Percentiles rank a stretch among this genome's conserved stretches.
phyloP scores from a whole-genome alignment of 176 grass and related monocot species.

The Dendrocalamus sinicus region DNA sequence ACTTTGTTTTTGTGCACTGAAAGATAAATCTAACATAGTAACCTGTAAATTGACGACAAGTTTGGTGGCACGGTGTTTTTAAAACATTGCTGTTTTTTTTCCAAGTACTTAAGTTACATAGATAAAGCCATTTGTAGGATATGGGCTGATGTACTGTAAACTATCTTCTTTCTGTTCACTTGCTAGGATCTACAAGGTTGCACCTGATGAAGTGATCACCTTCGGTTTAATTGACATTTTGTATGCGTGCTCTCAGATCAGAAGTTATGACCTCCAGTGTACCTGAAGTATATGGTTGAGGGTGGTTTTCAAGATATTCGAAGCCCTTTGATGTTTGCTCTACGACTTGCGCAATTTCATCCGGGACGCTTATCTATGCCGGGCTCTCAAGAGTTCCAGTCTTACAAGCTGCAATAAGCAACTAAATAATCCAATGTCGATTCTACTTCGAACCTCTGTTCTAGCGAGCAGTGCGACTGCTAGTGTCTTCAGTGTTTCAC shows the following conservation, averaged over 20 bases:
- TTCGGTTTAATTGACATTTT: not conserved
- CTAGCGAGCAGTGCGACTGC: too few species aligned
- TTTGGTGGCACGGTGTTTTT: not conserved
- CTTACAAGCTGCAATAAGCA: not conserved
- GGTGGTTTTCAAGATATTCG: not conserved
- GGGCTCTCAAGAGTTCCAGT: not conserved
- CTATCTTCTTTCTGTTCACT: not conserved
- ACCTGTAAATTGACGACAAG: not conserved
- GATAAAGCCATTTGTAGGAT: slow-evolving; percentile 5
- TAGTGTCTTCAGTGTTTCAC: not conserved
- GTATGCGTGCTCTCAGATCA: not conserved
- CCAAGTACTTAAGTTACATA: not conserved
- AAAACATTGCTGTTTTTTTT: not conserved
- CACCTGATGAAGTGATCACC: not conserved
- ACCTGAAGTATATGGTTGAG: not conserved
- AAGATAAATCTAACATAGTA: not conserved
- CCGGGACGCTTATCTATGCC: not conserved
- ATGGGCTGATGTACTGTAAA: slow-evolving; percentile 15
- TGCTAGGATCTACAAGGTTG: not conserved
- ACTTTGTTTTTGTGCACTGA: not conserved
- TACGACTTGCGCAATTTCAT: not conserved
- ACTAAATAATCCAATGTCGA: not conserved
- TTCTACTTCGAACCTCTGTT: not conserved
- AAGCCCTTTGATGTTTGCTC: not conserved
- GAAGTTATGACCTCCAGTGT: not conserved